A percentile compares a stretch with the other conserved stretches of the same genome.
These are phyloP conservation scores for Onygena corvina DNA, from an alignment of 2,329 filamentous ascomycete species.

Conservation along the genomic window DNA sequence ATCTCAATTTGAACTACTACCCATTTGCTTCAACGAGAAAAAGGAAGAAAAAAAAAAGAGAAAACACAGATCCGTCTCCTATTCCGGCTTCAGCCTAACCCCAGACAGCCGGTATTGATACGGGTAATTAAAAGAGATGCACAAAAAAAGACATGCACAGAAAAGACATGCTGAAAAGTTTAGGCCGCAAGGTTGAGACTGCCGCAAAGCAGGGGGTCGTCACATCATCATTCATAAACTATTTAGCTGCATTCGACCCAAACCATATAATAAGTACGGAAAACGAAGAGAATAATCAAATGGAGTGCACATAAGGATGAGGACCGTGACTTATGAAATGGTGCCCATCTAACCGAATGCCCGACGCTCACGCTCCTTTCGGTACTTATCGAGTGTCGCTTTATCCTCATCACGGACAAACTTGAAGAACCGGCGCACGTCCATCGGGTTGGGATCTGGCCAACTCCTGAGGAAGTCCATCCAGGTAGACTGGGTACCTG, in stretches of 20 bases:
- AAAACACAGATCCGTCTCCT: neutral
- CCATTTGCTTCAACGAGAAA: neutral
- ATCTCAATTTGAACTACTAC: neutral
- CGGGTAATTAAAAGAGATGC: slow-evolving; percentile 1
- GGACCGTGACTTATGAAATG: too few relatives aligned
- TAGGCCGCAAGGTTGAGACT: neutral
- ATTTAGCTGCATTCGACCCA: neutral
- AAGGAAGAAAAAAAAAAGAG: neutral
- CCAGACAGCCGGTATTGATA: too few relatives aligned
- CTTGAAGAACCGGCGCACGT: slow-evolving; percentile 20
- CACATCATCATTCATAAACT: slow-evolving; percentile 2
- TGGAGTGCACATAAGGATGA: neutral
- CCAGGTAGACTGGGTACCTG: neutral
- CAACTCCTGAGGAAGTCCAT: slow-evolving; percentile 11
- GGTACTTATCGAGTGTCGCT: slow-evolving; percentile 17
- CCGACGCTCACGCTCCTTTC: slow-evolving; percentile 7
- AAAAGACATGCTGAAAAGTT: slow-evolving; percentile 1
- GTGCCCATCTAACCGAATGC: slow-evolving; percentile 9
- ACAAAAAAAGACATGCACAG: neutral
- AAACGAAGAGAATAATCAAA: neutral
- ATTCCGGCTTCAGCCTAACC: neutral
- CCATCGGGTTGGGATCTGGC: slow-evolving; percentile 14
- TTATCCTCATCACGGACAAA: slow-evolving; percentile 19
- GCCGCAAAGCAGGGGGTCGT: neutral
- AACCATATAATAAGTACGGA: neutral